Base-by-base conservation (phyloP, 2,329 filamentous ascomycete genomes). In the Dothideomycetidae sp. region DNA sequence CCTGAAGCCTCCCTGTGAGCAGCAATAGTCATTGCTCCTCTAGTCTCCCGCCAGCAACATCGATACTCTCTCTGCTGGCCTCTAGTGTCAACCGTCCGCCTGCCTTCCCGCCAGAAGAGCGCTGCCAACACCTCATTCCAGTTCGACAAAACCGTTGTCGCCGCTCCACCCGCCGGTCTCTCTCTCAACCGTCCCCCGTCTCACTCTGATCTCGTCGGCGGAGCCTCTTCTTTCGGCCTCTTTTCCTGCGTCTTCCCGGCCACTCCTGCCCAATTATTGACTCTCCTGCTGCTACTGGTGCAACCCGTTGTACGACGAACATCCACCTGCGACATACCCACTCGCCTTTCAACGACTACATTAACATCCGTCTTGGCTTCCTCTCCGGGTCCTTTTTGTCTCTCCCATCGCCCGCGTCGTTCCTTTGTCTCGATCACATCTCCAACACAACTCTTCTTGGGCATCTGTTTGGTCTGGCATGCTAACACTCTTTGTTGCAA, bases 241-340 rank as follows among this genome's bases (percentile, higher is more conserved):
- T 21, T 18, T 30, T 32, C 36, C 26, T 26, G 15, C 15, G 29
- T 36, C 36, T 33, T 38, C 29, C 12, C 29, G 12, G 11, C 36
- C 29, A 16, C 21, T 26, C 21, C 21, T 26, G 21, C 21, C 21
- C 7, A 26, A 26, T 26, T 7, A 26, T 26, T 26, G 7, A n/a
- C 21, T 26, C n/a, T 26, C n/a, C n/a, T 7, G 21, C 21, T 26
- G 7, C 7, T 26, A 26, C 21, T 26, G 21, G 21, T 26, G 7
- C 21, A n/a, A n/a, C 21, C 21, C 21, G 21, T 26, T 26, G n/a
- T 26, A 26, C 21, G 21, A 26, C 21, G 21, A n/a, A 7, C 21
- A n/a, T 26, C 36, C 36, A 32, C 36, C 36, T 38, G 36, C 36
- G 36, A 38, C 36, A 38, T 38, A 23, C 28, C 30, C 29, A 33